These are phyloP conservation scores for Rhodotorula sp. DNA, from an alignment of 1,284 basidiomycete species.

Conservation along the genomic window DNA sequence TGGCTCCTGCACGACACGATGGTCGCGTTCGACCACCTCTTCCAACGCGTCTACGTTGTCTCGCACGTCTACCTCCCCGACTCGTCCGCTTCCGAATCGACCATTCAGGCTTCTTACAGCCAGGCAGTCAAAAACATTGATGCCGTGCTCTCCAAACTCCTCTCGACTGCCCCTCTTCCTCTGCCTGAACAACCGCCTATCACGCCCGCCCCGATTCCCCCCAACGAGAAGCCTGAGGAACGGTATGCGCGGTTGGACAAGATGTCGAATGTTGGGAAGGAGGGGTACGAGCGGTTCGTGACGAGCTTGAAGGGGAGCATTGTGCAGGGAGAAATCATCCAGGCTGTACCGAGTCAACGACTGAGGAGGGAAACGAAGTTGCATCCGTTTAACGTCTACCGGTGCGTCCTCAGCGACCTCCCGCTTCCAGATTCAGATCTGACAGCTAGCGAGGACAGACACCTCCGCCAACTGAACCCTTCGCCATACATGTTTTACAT, in stretches of 20 bases:
- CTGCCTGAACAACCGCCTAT: slow-evolving; percentile 57
- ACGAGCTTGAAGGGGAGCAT: slow-evolving; percentile 91
- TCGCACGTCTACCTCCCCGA: slow-evolving; percentile 84
- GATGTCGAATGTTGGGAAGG: slow-evolving; percentile 84
- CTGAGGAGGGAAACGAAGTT: slow-evolving; percentile 78
- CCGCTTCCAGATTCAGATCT: not conserved
- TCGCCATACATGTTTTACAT: slow-evolving; percentile 99
- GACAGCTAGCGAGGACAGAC: slow-evolving; percentile 59
- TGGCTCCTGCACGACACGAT: slow-evolving; percentile 97
- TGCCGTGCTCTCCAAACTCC: slow-evolving; percentile 65
- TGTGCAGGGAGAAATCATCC: slow-evolving; percentile 94
- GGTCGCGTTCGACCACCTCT: slow-evolving; percentile 96
- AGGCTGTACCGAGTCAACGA: slow-evolving; percentile 95
- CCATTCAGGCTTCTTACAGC: slow-evolving; percentile 64
- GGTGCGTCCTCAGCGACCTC: slow-evolving; percentile 24
- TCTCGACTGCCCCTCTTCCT: slow-evolving; percentile 54
- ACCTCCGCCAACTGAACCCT: slow-evolving; percentile 90
- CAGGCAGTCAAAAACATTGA: slow-evolving; percentile 76
- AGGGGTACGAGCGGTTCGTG: slow-evolving; percentile 89
- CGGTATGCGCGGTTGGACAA: slow-evolving; percentile 11
- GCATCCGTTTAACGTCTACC: slow-evolving; percentile 88
- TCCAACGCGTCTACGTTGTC: slow-evolving; percentile 89
- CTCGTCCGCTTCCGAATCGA: slow-evolving; percentile 43
- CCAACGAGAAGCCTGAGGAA: not conserved
- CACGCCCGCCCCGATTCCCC: slow-evolving; percentile 56